A percentile compares a stretch with the other conserved stretches of the same genome.
Evolutionary conservation across 305 asterid species (phyloP).

Genomic region (Striga hermonthica): DNA sequence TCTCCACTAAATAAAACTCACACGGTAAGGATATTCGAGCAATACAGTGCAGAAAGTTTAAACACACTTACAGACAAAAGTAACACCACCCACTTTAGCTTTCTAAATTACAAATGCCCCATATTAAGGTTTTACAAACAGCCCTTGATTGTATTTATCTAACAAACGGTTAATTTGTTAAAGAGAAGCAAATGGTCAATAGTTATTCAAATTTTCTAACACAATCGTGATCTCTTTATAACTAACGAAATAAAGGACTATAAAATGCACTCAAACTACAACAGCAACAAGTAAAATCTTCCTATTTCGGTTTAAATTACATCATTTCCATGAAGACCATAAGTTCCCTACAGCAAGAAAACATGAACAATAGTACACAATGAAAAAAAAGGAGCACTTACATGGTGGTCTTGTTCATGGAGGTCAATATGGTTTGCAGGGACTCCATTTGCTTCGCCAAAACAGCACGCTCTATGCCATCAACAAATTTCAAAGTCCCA

Average conservation of each 20-base stretch:
- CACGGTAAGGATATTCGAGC: too few species aligned
- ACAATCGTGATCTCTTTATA: neutral
- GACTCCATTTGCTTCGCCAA: conserved; percentile 72
- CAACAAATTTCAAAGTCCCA: conserved; percentile 53
- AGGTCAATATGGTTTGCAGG: conserved; percentile 44
- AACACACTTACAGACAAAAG: too few species aligned
- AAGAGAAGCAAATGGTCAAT: too few species aligned
- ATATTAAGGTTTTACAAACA: too few species aligned
- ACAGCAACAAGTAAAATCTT: neutral
- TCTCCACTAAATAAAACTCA: neutral
- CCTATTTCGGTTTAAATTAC: too few species aligned
- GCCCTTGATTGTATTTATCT: too few species aligned
- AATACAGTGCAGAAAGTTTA: too few species aligned
- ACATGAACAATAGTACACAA: neutral
- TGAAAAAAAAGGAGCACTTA: conserved; percentile 12
- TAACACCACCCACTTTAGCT: too few species aligned
- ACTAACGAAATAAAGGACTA: neutral
- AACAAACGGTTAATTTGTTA: too few species aligned
- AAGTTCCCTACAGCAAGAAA: neutral
- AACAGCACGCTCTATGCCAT: conserved; percentile 55
- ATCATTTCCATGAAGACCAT: too few species aligned
- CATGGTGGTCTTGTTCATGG: conserved; percentile 59
- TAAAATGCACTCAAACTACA: neutral
- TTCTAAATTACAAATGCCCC: too few species aligned
- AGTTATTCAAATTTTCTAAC: too few species aligned